phyloP scores from a whole-genome alignment of 108 stramenopile genomes.

The Aurantiochytrium sp. region DNA sequence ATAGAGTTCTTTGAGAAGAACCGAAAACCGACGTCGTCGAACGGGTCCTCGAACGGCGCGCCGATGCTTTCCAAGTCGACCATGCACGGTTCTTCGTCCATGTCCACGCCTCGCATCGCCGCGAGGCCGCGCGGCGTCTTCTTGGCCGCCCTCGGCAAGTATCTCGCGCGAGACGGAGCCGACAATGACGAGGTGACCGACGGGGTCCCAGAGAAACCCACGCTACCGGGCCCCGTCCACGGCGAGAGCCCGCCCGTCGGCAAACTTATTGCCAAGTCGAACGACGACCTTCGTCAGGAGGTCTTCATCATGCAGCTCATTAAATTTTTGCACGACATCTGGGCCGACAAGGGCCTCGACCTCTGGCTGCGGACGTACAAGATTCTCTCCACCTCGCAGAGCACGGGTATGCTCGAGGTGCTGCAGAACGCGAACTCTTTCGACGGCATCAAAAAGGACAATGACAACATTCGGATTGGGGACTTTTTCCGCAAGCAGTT shows the following conservation, averaged over 20 bases:
- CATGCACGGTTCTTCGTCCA: constrained; percentile 61
- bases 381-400: constrained; percentile 73
- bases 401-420: constrained; percentile 84
- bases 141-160: constrained; percentile 66
- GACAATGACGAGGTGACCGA: constrained; percentile 43
- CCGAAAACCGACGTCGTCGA: no score
- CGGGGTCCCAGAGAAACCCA: background rate
- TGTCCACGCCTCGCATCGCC: constrained; percentile 54
- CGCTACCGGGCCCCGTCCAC: background rate
- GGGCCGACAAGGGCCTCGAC: constrained; percentile 70
- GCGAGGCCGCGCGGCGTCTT: constrained; percentile 69
- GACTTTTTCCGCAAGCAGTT: constrained; percentile 77
- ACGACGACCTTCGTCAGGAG: constrained; percentile 65
- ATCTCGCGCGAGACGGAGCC: constrained; percentile 45
- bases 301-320: constrained; percentile 80
- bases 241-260: background rate
- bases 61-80: constrained; percentile 60
- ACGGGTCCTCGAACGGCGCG: no score
- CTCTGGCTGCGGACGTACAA: constrained; percentile 92
- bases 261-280: constrained; percentile 81
- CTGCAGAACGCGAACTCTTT: constrained; percentile 87
- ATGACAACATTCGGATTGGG: constrained; percentile 69
- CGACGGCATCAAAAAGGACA: constrained; percentile 80
- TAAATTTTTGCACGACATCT: constrained; percentile 88
- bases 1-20: background rate